These are phyloP conservation scores for Phytophthora pseudosyringae DNA, from an alignment of 352 stramenopile genomes.

Conservation along the genomic window DNA sequence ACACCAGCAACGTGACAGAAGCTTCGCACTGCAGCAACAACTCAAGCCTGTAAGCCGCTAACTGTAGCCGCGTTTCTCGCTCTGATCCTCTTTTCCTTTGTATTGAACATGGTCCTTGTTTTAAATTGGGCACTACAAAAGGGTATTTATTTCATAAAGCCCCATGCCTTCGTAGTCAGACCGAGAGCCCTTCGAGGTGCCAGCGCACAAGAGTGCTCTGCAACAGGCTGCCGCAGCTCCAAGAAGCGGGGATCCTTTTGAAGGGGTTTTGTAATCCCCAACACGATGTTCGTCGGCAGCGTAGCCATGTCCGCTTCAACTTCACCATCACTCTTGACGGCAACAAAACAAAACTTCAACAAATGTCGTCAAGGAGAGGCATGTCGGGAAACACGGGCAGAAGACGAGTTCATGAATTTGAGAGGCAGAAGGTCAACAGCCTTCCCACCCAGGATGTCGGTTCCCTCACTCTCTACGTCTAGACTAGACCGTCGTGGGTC, in stretches of 20 bases:
- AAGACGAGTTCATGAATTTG: constrained; percentile 11
- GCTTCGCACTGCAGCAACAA: too few relatives aligned
- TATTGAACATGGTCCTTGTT: too few relatives aligned
- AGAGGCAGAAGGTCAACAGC: neutral
- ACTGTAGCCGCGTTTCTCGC: too few relatives aligned
- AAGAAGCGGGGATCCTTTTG: neutral
- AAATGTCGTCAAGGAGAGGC: neutral
- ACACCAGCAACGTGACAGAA: too few relatives aligned
- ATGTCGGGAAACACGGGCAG: too few relatives aligned
- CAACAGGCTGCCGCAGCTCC: constrained; percentile 1
- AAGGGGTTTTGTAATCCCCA: neutral
- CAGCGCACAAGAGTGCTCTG: neutral
- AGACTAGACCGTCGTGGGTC: constrained; percentile 24
- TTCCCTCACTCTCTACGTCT: constrained; percentile 5
- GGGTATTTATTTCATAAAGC: too few relatives aligned
- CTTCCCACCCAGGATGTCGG: constrained; percentile 2
- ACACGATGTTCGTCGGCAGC: constrained; percentile 19
- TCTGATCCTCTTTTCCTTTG: too few relatives aligned
- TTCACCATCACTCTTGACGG: constrained; percentile 31
- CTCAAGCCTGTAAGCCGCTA: too few relatives aligned
- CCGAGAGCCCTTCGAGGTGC: too few relatives aligned
- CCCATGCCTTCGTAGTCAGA: too few relatives aligned
- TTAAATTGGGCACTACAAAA: too few relatives aligned
- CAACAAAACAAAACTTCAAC: constrained; percentile 22
- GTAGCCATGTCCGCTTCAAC: constrained; percentile 29